Base-by-base conservation (phyloP, 1,284 basidiomycete species). In the Puccinia triticina region DNA sequence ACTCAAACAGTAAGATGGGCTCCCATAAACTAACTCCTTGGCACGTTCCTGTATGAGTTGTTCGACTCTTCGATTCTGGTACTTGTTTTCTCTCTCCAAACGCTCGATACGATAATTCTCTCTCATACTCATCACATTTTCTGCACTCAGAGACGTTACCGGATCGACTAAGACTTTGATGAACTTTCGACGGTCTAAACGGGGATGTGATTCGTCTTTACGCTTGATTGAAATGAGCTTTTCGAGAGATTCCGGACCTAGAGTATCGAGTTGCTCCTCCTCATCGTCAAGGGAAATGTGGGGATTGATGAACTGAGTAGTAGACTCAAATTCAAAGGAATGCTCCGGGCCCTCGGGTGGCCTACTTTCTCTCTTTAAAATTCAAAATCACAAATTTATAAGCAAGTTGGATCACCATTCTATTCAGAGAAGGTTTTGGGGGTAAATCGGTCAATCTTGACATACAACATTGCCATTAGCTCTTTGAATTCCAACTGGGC, bases 131-230 rank as follows among this genome's bases (percentile, higher is more conserved):
- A 53, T 77, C 43, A 77, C 2, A 11, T 67, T 46, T 53, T 66
- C 76, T 50, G 76, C 59, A 43, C 59, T 77, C 43, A 77, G 46
- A 18, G 59, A 66, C 16, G 61, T 66, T 14, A 53, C 46, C 46
- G 76, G 50, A 67, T 77, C 76, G 16, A 67, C 46, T n/a, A 77
- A 67, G n/a, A 77, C 76, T 67, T 77, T 77, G 40, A 46, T 48
- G 18, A 77, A 48, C 34, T 77, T 77, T 77, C 61, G 14, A 34
- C 76, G 76, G 29, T 73, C 71, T 7, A 37, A 11, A 14, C 14
- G 57, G 46, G 61, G 61, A 7, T 32, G 61, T 5, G 61, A 48
- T 53, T 37, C 50, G 37, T 53, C 73, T 61, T 75, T 75, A 40
- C 73, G 73, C 55, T 75, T 75, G n/a, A 61, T 34, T 61, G 32